These are phyloP conservation scores for Chenopodium quinoa DNA, from an alignment of 148 eudicot species.

Conservation along the genomic window DNA sequence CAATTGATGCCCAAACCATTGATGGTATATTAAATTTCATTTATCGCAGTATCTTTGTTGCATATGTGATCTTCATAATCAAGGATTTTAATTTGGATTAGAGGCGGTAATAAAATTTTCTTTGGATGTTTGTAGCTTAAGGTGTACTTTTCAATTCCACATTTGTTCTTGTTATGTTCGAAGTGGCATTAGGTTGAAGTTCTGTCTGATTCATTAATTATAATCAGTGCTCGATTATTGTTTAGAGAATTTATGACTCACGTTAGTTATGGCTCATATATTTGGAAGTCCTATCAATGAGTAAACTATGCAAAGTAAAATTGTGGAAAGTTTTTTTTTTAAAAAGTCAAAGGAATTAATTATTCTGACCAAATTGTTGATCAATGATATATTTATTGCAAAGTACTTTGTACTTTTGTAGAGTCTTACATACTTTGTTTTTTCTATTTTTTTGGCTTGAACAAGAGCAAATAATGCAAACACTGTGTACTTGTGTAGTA, in stretches of 20 bases:
- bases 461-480: not conserved
- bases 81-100: not conserved
- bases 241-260: not conserved
- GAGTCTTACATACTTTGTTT: not conserved
- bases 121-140: not conserved
- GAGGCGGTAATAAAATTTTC: not conserved
- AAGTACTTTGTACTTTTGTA: not conserved
- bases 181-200: not conserved
- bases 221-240: not conserved
- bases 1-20: conserved; percentile 78
- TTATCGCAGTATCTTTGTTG: not conserved
- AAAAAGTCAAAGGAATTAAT: not conserved
- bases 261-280: not conserved
- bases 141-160: not conserved
- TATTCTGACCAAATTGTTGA: not conserved
- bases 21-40: conserved; percentile 52
- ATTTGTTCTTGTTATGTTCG: not conserved
- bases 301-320: not conserved
- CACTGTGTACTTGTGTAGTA: not conserved
- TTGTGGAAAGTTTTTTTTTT: not conserved
- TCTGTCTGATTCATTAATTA: not conserved
- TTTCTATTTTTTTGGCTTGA: not conserved
- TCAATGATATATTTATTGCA: not conserved
- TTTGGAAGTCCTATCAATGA: not conserved
- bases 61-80: not conserved